A percentile compares a stretch with the other conserved stretches of the same genome.
Conservation (phyloP, 2,329 filamentous ascomycete genomes). For the Paraphoma chrysanthemicola region DNA sequence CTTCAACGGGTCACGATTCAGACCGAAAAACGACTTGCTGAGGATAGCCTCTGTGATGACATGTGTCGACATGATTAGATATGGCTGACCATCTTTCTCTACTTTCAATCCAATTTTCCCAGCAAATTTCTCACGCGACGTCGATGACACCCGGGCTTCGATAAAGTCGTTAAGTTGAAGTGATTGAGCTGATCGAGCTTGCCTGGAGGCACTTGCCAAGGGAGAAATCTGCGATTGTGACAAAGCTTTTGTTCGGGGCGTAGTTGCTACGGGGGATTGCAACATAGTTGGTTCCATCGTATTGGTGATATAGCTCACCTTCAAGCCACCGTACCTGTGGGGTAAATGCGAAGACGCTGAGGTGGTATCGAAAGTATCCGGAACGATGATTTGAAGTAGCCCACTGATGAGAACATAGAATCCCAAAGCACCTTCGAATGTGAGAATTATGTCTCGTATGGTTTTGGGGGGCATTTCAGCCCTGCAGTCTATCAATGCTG, state of each 20-base stretch:
- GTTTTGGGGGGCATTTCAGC: constrained; percentile 7
- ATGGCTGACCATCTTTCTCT: constrained; percentile 7
- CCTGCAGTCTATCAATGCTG: constrained; percentile 15
- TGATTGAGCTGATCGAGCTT: not conserved
- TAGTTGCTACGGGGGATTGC: not conserved
- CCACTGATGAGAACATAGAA: constrained; percentile 25
- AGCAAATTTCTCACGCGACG: constrained; percentile 14
- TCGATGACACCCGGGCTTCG: constrained; percentile 17
- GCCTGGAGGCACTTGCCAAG: not conserved
- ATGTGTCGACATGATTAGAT: constrained; percentile 28
- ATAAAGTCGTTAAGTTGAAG: constrained; percentile 26
- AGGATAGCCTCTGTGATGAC: constrained; percentile 29
- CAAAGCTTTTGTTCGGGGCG: constrained; percentile 6
- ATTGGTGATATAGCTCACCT: constrained; percentile 21
- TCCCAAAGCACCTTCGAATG: constrained; percentile 21
- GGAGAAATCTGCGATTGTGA: not conserved
- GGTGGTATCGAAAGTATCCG: constrained; percentile 14
- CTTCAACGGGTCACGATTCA: constrained; percentile 9
- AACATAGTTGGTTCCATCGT: constrained; percentile 18
- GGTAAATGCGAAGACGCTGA: constrained; percentile 26
- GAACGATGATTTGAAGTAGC: constrained; percentile 21
- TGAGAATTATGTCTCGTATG: constrained; percentile 22
- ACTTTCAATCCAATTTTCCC: constrained; percentile 25
- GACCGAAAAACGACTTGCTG: constrained; percentile 15
- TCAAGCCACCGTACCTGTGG: constrained; percentile 23